These are phyloP conservation scores for Zymoseptoria tritici DNA, from an alignment of 2,329 filamentous ascomycete species.

Conservation along the genomic window DNA sequence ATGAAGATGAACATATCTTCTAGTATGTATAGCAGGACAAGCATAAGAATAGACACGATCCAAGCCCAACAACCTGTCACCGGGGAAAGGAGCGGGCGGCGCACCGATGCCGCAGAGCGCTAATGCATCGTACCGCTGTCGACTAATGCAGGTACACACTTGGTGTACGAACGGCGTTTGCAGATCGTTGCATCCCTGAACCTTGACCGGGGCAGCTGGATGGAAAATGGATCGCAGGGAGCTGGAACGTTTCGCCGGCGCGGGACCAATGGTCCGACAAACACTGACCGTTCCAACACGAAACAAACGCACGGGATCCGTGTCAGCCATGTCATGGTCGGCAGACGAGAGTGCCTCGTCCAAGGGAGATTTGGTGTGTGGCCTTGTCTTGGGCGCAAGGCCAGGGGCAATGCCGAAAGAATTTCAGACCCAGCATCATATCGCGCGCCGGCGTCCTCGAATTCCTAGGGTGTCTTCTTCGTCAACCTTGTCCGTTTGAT, in stretches of 20 bases:
- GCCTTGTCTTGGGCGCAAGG: not conserved
- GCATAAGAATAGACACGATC: not conserved
- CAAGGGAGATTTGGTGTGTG: not conserved
- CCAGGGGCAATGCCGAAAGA: not conserved
- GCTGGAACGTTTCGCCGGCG: not conserved
- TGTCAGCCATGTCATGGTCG: not conserved
- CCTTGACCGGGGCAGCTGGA: not conserved
- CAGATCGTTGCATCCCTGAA: conserved; percentile 1
- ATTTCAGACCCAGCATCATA: not conserved
- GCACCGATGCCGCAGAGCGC: no score
- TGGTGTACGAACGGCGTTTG: not conserved
- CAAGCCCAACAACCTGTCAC: not conserved
- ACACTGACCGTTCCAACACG: not conserved
- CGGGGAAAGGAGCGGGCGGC: not conserved
- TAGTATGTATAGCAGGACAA: not conserved
- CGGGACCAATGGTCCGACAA: not conserved
- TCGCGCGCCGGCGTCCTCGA: not conserved
- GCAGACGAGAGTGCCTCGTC: not conserved
- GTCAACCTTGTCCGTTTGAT: not conserved
- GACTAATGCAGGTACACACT: not conserved
- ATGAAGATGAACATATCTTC: no score
- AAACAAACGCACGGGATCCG: not conserved
- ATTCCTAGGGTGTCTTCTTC: not conserved
- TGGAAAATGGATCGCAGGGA: not conserved
- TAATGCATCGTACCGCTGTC: not conserved